Percentiles rank a stretch among this genome's conserved stretches.
Conservation (phyloP, 2,329 filamentous ascomycete species). For the Myriosclerotinia curreyana region DNA sequence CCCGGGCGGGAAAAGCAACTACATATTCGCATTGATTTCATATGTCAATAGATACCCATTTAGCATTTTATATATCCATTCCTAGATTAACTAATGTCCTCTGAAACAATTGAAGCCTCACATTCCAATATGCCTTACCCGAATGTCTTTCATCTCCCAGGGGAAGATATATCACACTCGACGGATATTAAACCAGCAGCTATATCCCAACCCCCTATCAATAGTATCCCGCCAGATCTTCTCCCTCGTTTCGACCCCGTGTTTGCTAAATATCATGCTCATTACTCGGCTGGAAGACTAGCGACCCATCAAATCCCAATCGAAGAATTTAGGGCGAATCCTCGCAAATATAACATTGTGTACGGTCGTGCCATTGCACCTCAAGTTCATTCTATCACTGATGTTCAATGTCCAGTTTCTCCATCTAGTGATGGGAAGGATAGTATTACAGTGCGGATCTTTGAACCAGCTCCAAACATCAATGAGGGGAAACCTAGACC, state of each 20-base stretch:
- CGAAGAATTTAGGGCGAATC: slow-evolving; percentile 41
- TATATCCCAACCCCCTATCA: slow-evolving; percentile 41
- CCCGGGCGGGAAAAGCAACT: not conserved
- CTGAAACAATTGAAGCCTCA: not conserved
- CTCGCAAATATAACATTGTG: slow-evolving; percentile 39
- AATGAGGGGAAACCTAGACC: slow-evolving; percentile 37
- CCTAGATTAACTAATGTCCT: not conserved
- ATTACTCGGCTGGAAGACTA: slow-evolving; percentile 43
- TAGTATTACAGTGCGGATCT: slow-evolving; percentile 41
- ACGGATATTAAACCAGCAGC: slow-evolving; percentile 19
- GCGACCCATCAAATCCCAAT: slow-evolving; percentile 42
- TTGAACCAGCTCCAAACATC: slow-evolving; percentile 39
- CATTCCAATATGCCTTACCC: slow-evolving; percentile 5
- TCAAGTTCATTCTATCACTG: slow-evolving; percentile 42
- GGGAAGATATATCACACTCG: slow-evolving; percentile 6
- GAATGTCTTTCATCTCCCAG: slow-evolving; percentile 14
- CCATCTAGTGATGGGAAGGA: slow-evolving; percentile 42
- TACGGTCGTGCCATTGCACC: slow-evolving; percentile 42
- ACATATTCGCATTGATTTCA: not conserved
- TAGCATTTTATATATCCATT: not conserved
- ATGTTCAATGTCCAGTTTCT: slow-evolving; percentile 40
- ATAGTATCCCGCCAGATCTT: slow-evolving; percentile 43
- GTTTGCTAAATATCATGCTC: slow-evolving; percentile 45
- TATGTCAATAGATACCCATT: slow-evolving; percentile 5
- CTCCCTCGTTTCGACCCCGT: slow-evolving; percentile 42